Conservation (phyloP, 2,329 filamentous ascomycete species). For the Trichoderma aggressivum region DNA sequence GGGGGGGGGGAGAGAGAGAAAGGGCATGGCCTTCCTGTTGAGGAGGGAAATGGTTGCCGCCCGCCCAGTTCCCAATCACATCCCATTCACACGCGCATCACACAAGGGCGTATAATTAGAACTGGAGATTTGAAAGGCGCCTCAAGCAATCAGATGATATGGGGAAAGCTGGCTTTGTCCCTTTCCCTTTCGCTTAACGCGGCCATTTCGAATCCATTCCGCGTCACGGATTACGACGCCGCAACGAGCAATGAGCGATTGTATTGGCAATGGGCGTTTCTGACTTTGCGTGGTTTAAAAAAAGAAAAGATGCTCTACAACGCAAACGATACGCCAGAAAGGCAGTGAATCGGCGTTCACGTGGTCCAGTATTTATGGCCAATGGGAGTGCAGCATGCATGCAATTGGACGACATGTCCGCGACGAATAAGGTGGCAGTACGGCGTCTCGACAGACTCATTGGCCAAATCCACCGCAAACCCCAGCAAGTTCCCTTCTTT, state of each 20-base stretch:
- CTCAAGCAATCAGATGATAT: background rate
- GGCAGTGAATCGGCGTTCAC: background rate
- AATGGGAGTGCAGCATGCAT: background rate
- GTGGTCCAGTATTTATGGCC: background rate
- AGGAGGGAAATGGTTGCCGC: background rate
- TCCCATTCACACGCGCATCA: slow-evolving; percentile 10
- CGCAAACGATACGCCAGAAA: background rate
- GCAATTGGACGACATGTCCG: background rate
- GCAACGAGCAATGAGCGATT: background rate
- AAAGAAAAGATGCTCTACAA: background rate
- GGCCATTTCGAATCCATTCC: background rate
- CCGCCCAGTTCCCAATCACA: slow-evolving; percentile 1
- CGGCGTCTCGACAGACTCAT: background rate
- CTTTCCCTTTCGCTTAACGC: background rate
- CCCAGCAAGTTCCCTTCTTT: background rate
- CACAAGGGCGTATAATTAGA: slow-evolving; percentile 2
- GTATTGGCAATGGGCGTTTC: background rate
- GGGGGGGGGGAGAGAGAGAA: no score
- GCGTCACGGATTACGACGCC: background rate
- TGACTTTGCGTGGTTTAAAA: background rate
- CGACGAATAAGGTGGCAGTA: slow-evolving; percentile 1
- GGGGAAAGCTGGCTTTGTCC: background rate
- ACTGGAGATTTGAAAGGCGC: background rate
- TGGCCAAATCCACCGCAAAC: background rate
- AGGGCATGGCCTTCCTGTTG: background rate